Evolutionary conservation across 2,329 filamentous ascomycete species (phyloP), one percentile per base, ranked within the genome.

Genomic region (Calonectria leucothoes): DNA sequence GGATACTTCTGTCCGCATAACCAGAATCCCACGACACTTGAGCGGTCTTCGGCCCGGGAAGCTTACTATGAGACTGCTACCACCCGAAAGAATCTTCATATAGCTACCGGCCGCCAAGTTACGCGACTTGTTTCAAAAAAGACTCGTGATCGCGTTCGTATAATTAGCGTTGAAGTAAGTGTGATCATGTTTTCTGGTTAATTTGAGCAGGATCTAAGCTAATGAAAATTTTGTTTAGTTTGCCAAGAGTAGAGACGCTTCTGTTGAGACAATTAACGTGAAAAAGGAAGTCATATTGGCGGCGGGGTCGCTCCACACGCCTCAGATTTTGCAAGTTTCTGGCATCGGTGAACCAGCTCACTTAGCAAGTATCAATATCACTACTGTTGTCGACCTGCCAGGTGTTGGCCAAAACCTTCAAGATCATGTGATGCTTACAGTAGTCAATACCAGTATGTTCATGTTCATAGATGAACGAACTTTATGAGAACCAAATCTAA

Each of bases 1-100:
- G 78, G 78, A 63, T 79, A 77, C 23, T 79, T 76, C 37, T 74
- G 69, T 6, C 75, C 78, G 4, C 78, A 79, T 3, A 78, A 77
- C 57, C 64, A 69, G 7, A 64, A 78, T 15, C 77, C 76, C 1
- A 72, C 69, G 23, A 69, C 72, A 1, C 8, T 71, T 7, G 49
- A 66, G 0, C 73, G 77, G 2, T 79, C 75, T 1, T 79, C 78
- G n/a, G 78, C 78, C 3, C 48, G 72, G 17, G 77, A 79, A 51
- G 74, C 70, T 1, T 78, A 79, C 45, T 79, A 77, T n/a, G 69
- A 69, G 0, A 45, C 76, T 0, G 68, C 55, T 2, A 52, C 67
- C 5, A n/a, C 65, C 2, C 76, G 78, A 17, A 64, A 39, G 15
- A 79, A 79, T 12, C 73, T 79, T 1, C 55, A 78, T 6, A 23